Conservation (phyloP, 768 basidiomycete species). For the Boletus sensibilis region DNA sequence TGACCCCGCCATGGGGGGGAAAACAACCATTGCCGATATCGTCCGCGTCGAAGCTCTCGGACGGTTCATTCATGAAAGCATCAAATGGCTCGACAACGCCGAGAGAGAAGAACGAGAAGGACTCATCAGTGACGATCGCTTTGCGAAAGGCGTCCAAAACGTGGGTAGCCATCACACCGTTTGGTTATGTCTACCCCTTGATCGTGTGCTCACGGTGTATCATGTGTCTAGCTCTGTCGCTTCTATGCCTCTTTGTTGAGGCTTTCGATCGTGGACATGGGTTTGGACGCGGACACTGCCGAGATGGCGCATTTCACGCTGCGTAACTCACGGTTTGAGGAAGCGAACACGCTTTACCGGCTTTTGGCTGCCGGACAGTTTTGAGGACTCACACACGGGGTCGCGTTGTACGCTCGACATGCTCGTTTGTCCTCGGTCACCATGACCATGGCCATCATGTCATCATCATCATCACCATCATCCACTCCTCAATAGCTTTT, state of each 20-base stretch:
- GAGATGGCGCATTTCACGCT: conserved; percentile 81
- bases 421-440: background rate
- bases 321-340: conserved; percentile 69
- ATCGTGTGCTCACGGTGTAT: conserved; percentile 3
- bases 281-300: conserved; percentile 64
- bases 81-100: conserved; percentile 67
- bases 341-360: conserved; percentile 73
- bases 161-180: conserved; percentile 40
- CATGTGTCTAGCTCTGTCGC: conserved; percentile 57
- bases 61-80: conserved; percentile 67
- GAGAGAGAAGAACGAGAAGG: conserved; percentile 71
- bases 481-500: conserved; percentile 1
- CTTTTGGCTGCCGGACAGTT: conserved; percentile 47
- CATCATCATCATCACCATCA: background rate
- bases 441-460: background rate
- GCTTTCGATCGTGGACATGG: conserved; percentile 58
- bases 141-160: conserved; percentile 68
- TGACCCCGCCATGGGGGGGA: conserved; percentile 41
- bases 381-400: conserved; percentile 8
- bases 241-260: conserved; percentile 75
- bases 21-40: conserved; percentile 62
- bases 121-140: conserved; percentile 67
- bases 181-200: background rate
- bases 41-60: conserved; percentile 66
- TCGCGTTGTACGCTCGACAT: background rate